phyloP scores from a whole-genome alignment of 2,329 filamentous ascomycete species.

The Fusarium xylarioides region DNA sequence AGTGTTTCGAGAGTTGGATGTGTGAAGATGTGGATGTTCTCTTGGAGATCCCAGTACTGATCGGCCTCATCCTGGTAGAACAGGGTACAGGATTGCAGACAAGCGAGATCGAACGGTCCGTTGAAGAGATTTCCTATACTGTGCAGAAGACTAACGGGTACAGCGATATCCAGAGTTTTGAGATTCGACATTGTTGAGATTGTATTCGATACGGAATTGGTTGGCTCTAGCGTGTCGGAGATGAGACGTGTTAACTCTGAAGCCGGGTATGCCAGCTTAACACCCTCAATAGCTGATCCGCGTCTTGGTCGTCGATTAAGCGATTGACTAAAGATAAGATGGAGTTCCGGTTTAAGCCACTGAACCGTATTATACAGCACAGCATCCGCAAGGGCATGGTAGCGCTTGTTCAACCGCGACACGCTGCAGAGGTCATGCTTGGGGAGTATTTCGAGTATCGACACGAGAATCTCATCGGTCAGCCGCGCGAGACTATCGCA shows the following conservation, averaged over 20 bases:
- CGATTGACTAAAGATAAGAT: conserved; percentile 59
- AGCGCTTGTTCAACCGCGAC: conserved; percentile 53
- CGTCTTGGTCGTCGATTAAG: conserved; percentile 56
- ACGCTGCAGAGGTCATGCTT: conserved; percentile 55
- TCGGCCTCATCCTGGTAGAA: conserved; percentile 57
- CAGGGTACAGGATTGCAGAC: conserved; percentile 56
- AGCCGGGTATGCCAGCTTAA: conserved; percentile 56
- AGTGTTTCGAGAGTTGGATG: conserved; percentile 59
- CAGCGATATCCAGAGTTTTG: conserved; percentile 56
- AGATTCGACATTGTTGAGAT: conserved; percentile 61
- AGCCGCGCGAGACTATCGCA: conserved; percentile 41
- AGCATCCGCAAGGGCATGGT: conserved; percentile 57
- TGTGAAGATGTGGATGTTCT: conserved; percentile 62
- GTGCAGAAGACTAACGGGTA: conserved; percentile 54
- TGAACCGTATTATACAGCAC: conserved; percentile 58
- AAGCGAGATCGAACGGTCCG: conserved; percentile 60
- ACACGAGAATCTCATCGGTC: conserved; percentile 52
- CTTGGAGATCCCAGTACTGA: conserved; percentile 60
- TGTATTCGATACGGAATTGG: conserved; percentile 56
- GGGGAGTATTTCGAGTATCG: conserved; percentile 52
- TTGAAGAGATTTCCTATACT: conserved; percentile 61
- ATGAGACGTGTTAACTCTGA: conserved; percentile 54
- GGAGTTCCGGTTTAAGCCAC: conserved; percentile 58
- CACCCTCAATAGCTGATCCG: conserved; percentile 57
- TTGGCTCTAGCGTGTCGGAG: conserved; percentile 49